Percentiles rank a stretch among this genome's conserved stretches.
These are phyloP conservation scores for Dichotomopilus funicola DNA, from an alignment of 2,329 filamentous ascomycete genomes.

Conservation along the genomic window DNA sequence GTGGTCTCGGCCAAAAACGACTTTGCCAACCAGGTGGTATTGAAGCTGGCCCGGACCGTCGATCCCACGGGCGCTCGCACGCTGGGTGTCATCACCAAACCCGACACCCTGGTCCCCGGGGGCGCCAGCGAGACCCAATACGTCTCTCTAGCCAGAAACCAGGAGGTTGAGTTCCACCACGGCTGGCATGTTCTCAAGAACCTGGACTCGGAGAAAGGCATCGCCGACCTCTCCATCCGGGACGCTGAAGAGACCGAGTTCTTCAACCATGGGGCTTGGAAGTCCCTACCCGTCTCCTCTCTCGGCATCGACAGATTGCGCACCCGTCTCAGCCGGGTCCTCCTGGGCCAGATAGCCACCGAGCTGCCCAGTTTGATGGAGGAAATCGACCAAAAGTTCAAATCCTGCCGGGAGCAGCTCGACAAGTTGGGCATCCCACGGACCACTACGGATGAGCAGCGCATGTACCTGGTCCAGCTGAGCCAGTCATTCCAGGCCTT, in stretches of 20 bases:
- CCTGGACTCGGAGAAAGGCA: slow-evolving; percentile 27
- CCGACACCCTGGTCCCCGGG: slow-evolving; percentile 35
- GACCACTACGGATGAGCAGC: slow-evolving; percentile 21
- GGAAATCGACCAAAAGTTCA: slow-evolving; percentile 26
- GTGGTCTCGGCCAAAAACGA: slow-evolving; percentile 45
- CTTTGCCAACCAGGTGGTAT: slow-evolving; percentile 48
- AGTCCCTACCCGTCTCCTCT: slow-evolving; percentile 14
- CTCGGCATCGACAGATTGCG: slow-evolving; percentile 21
- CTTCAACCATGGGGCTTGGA: slow-evolving; percentile 24
- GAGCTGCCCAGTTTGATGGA: slow-evolving; percentile 28
- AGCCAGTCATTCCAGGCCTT: slow-evolving; percentile 19
- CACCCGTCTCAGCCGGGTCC: slow-evolving; percentile 25
- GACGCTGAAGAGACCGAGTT: slow-evolving; percentile 30
- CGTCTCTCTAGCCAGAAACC: slow-evolving; percentile 38
- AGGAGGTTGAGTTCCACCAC: slow-evolving; percentile 40
- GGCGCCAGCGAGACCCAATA: slow-evolving; percentile 37
- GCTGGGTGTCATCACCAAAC: slow-evolving; percentile 47
- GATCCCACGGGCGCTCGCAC: slow-evolving; percentile 34
- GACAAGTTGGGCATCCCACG: slow-evolving; percentile 24
- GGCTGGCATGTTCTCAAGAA: slow-evolving; percentile 42
- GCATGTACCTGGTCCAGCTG: slow-evolving; percentile 19
- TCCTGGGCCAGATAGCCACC: slow-evolving; percentile 28
- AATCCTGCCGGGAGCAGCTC: slow-evolving; percentile 21
- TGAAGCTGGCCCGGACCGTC: slow-evolving; percentile 29
- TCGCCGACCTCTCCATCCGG: slow-evolving; percentile 26